A percentile compares a stretch with the other conserved stretches of the same genome.
Evolutionary conservation across 1,284 basidiomycete species (phyloP).

Genomic region (Fomitopsis pinicola): DNA sequence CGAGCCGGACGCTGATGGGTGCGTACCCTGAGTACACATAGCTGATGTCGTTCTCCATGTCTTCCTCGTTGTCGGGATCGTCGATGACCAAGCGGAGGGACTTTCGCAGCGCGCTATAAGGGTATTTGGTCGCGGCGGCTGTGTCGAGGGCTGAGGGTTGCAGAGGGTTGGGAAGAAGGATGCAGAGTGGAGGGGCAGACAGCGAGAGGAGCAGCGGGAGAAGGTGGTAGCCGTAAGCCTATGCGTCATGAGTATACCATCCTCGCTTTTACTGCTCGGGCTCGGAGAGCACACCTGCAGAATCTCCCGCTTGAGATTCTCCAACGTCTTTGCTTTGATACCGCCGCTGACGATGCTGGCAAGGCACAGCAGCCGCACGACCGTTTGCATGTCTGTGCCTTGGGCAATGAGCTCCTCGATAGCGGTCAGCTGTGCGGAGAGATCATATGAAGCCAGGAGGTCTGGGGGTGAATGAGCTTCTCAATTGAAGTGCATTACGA

Average conservation of each 20-base stretch:
- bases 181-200: conserved; percentile 63
- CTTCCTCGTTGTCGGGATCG: conserved; percentile 72
- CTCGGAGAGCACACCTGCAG: conserved; percentile 58
- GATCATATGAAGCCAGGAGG: conserved; percentile 86
- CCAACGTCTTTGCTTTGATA: conserved; percentile 83
- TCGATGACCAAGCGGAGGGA: conserved; percentile 91
- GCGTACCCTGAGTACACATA: conserved; percentile 98
- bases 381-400: conserved; percentile 72
- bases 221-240: conserved; percentile 92
- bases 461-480: conserved; percentile 44
- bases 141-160: conserved; percentile 44
- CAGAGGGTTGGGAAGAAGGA: conserved; percentile 61
- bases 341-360: conserved; percentile 82
- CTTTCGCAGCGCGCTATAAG: conserved; percentile 75
- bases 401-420: conserved; percentile 89
- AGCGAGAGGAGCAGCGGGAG: conserved; percentile 84
- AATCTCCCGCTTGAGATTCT: conserved; percentile 88
- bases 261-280: conserved; percentile 2
- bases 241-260: conserved; percentile 8
- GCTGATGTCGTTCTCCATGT: conserved; percentile 88
- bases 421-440: conserved; percentile 67
- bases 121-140: conserved; percentile 50
- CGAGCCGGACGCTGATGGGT: conserved; percentile 86
- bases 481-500: neutral
- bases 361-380: conserved; percentile 83